These are phyloP conservation scores for Penicillium turbatum DNA, from an alignment of 495 filamentous ascomycete genomes.

Conservation along the genomic window DNA sequence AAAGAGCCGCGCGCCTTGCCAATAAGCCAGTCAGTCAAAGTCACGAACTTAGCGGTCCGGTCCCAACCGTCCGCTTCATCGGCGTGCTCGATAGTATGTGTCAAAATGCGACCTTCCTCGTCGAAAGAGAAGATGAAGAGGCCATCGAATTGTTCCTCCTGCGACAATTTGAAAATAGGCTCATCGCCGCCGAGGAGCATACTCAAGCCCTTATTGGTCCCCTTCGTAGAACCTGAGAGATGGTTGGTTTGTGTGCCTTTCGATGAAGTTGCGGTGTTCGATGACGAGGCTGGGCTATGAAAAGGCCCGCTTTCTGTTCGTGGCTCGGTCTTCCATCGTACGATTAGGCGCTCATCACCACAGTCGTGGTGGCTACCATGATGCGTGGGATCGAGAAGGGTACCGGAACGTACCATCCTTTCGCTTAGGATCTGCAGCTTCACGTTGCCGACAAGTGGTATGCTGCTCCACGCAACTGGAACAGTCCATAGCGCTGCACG, in stretches of 20 bases:
- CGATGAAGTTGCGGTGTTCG: not conserved
- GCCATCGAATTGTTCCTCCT: constrained; percentile 55
- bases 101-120: constrained; percentile 73
- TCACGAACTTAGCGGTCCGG: constrained; percentile 67
- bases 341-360: constrained; percentile 72
- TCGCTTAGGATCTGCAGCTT: constrained; percentile 81
- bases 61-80: constrained; percentile 74
- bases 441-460: constrained; percentile 86
- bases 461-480: constrained; percentile 88
- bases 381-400: constrained; percentile 30
- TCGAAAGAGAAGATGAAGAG: constrained; percentile 97
- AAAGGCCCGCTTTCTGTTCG: constrained; percentile 31
- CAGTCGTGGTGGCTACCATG: constrained; percentile 31
- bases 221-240: constrained; percentile 23
- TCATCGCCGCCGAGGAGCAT: constrained; percentile 55
- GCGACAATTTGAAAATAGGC: constrained; percentile 67
- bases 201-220: constrained; percentile 39
- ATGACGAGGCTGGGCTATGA: constrained; percentile 7
- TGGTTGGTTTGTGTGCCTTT: constrained; percentile 7
- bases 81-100: constrained; percentile 90
- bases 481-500: constrained; percentile 92
- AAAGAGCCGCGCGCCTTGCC: constrained; percentile 53
- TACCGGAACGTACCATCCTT: constrained; percentile 64
- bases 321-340: constrained; percentile 72
- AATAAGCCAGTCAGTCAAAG: constrained; percentile 83